Evolutionary conservation across 805 yeast species (phyloP).

Genomic region (Trichomonascus vanleenenianus): DNA sequence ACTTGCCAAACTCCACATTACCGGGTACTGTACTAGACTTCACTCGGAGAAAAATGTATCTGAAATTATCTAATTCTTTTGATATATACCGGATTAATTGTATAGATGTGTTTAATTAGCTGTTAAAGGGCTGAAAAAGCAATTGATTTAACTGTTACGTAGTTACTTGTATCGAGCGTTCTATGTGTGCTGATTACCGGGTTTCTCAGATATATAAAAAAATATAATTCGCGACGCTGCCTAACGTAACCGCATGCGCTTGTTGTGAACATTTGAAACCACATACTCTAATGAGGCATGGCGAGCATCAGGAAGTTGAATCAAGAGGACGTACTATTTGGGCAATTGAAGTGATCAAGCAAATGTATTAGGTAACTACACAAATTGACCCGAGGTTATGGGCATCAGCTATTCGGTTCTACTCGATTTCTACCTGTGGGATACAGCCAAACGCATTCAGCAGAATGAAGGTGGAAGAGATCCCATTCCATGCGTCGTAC

Average conservation of each 20-base stretch:
- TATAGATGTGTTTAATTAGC: too few species aligned
- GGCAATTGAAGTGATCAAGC: slow-evolving; percentile 32
- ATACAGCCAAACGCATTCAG: slow-evolving; percentile 35
- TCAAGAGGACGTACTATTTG: slow-evolving; percentile 35
- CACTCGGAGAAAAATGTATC: too few species aligned
- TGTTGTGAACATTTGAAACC: slow-evolving; percentile 14
- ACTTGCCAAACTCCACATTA: too few species aligned
- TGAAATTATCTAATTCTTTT: too few species aligned
- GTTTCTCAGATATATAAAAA: slow-evolving; percentile 43
- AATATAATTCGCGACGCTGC: slow-evolving; percentile 30
- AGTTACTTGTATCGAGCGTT: too few species aligned
- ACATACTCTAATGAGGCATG: slow-evolving; percentile 22
- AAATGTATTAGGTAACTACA: slow-evolving; percentile 17
- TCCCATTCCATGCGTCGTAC: slow-evolving; percentile 33
- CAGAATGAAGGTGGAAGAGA: slow-evolving; percentile 10
- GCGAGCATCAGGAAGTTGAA: slow-evolving; percentile 32
- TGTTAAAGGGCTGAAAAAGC: too few species aligned
- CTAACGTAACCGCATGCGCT: slow-evolving; percentile 27
- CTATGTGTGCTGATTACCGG: slow-evolving; percentile 43
- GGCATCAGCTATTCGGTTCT: slow-evolving; percentile 30
- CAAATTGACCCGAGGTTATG: slow-evolving; percentile 13
- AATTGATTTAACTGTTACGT: too few species aligned
- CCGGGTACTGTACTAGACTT: too few species aligned
- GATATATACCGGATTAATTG: too few species aligned
- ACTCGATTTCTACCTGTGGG: slow-evolving; percentile 39